Evolutionary conservation across 768 basidiomycete genomes (phyloP), one percentile per base, ranked within the genome.

Genomic region (Termitomyces sp.): DNA sequence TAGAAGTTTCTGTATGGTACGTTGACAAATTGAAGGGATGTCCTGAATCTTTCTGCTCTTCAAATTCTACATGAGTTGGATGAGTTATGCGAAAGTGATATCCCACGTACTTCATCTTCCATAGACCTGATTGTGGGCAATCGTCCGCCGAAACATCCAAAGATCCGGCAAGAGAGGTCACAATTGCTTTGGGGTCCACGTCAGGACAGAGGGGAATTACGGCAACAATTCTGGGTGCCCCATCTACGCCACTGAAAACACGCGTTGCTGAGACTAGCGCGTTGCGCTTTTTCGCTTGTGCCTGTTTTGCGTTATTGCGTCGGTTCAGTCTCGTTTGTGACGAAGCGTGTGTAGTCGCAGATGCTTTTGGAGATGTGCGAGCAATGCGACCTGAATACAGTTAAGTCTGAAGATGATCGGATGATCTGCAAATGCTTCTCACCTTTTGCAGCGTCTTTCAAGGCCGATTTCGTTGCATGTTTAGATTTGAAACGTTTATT

Each of bases 401-500:
- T 33, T 13, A 49, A 60, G 53, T 38, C 57, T 44, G 28, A 15
- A 46, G 16, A 33, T 22, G 58, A 61, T 60, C 20, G 18, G 51
- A 24, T 35, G 55, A 42, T 22, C 11, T 22, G 7, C 28, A 16
- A 7, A 55, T 44, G 39, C 13, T 51, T 55, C 69, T 39, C 48
- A 87, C 94, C 95, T 80, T 96, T 96, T 36, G 92, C 87, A 46
- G 84, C 83, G 49, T 92, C 91, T 74, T 91, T 94, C 42, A 97
- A 68, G 0, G 90, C 80, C 1, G 90, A 86, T 75, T 97, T 97
- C 13, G 91, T 85, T 2, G 94, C 84, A 79, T 95, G 92, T 71
- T 88, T 91, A 2, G 93, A 93, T 76, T 98, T 98, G 81, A 91
- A 98, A 1, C 83, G 66, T 74, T 98, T 98, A 76, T 98, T 97